Evolutionary conservation across 2,329 filamentous ascomycete species (phyloP).

Genomic region (Rutstroemia sydowiana): DNA sequence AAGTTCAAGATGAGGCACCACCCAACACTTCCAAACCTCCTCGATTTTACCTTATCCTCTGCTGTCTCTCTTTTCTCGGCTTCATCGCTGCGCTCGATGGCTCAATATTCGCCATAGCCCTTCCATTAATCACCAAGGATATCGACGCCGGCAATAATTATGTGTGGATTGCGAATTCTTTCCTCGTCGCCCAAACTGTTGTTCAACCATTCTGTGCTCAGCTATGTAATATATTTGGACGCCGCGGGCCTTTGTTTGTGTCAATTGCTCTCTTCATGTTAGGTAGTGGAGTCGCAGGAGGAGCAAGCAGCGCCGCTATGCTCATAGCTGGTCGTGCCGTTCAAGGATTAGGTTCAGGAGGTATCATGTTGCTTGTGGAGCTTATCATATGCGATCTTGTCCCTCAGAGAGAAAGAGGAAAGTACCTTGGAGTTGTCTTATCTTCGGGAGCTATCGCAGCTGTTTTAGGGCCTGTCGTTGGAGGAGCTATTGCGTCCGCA

Average conservation of each 20-base stretch:
- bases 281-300: constrained; percentile 46
- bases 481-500: too few species aligned
- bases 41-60: too few species aligned
- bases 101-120: neutral
- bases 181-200: constrained; percentile 1
- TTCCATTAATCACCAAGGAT: neutral
- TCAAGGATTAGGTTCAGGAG: constrained; percentile 33
- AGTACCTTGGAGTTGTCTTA: constrained; percentile 35
- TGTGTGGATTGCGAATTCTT: constrained; percentile 11
- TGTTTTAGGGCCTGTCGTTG: constrained; percentile 28
- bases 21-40: too few species aligned
- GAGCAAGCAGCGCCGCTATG: constrained; percentile 35
- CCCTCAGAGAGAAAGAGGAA: constrained; percentile 39
- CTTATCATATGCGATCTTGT: constrained; percentile 45
- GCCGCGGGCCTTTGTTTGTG: constrained; percentile 36
- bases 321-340: constrained; percentile 41
- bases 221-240: constrained; percentile 44
- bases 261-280: constrained; percentile 41
- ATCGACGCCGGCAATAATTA: neutral
- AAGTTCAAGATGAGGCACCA: too few species aligned
- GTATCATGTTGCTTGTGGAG: constrained; percentile 38
- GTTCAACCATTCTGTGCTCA: constrained; percentile 34
- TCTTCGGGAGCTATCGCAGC: constrained; percentile 36
- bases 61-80: neutral
- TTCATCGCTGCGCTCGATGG: constrained; percentile 3